phyloP scores from a whole-genome alignment of 2,329 filamentous ascomycete genomes.

The Exutisphaerella laricina region DNA sequence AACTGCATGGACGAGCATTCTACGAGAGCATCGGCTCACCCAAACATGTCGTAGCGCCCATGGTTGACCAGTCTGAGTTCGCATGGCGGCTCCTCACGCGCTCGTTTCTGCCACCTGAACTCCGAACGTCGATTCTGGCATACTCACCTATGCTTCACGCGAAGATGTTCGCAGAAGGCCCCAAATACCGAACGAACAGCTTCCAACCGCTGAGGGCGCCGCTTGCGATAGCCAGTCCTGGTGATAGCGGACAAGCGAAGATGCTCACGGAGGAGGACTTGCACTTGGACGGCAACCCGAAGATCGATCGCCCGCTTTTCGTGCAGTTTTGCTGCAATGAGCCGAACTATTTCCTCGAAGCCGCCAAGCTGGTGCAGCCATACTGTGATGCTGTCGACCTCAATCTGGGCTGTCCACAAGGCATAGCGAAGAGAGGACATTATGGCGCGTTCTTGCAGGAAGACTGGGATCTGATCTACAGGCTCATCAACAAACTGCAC shows the following conservation, averaged over 20 bases:
- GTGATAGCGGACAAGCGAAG: constrained; percentile 20
- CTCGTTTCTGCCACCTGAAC: constrained; percentile 69
- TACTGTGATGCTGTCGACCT: constrained; percentile 94
- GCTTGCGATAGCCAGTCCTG: constrained; percentile 18
- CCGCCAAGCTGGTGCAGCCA: constrained; percentile 71
- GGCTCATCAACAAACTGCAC: constrained; percentile 79
- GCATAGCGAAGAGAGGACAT: constrained; percentile 82
- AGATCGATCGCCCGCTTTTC: constrained; percentile 79
- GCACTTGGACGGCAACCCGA: constrained; percentile 81
- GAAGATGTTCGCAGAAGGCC: constrained; percentile 71
- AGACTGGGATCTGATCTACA: constrained; percentile 74
- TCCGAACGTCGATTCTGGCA: constrained; percentile 61
- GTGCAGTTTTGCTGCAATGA: constrained; percentile 96
- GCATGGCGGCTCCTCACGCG: constrained; percentile 96
- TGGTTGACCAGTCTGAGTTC: constrained; percentile 99
- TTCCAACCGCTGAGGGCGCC: constrained; percentile 62
- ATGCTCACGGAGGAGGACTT: constrained; percentile 30
- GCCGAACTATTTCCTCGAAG: constrained; percentile 69
- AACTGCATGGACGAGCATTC: constrained; percentile 66
- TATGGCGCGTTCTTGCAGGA: constrained; percentile 96
- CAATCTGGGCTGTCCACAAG: constrained; percentile 93
- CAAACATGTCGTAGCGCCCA: constrained; percentile 85
- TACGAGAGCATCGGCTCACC: constrained; percentile 93
- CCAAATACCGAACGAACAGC: constrained; percentile 69
- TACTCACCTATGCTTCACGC: constrained; percentile 98